A percentile compares a stretch with the other conserved stretches of the same genome.
phyloP scores from a whole-genome alignment of 345 rosid genomes.

The Eucalyptus marginata region DNA sequence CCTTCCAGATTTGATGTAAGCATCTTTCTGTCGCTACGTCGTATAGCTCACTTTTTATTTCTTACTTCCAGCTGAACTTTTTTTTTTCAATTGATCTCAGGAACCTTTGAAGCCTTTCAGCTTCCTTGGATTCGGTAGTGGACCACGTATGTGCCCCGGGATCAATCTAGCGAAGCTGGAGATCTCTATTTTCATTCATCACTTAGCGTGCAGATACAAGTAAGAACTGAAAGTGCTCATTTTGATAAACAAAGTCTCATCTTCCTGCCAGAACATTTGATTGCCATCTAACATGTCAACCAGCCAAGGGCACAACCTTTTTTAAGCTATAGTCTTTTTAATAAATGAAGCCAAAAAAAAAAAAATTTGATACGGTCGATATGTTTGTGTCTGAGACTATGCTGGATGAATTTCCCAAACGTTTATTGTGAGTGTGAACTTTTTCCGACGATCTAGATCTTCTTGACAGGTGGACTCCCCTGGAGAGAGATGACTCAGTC shows the following conservation, averaged over 20 bases:
- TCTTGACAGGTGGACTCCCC: slow-evolving; percentile 33
- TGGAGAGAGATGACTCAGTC: slow-evolving; percentile 39
- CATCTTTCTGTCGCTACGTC: too few relatives aligned
- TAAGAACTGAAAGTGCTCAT: background rate
- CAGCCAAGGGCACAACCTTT: background rate
- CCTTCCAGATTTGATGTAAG: too few relatives aligned
- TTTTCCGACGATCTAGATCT: background rate
- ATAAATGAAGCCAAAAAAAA: background rate
- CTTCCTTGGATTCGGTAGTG: slow-evolving; percentile 60
- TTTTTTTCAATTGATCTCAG: background rate
- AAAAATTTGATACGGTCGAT: accelerated
- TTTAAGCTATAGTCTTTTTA: background rate
- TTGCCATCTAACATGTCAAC: background rate
- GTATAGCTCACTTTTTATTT: too few relatives aligned
- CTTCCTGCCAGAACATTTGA: background rate
- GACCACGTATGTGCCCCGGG: slow-evolving; percentile 65
- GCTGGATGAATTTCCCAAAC: background rate
- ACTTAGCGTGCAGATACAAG: slow-evolving; percentile 23
- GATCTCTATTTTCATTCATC: slow-evolving; percentile 50
- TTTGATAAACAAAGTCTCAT: background rate
- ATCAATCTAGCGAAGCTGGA: slow-evolving; percentile 58
- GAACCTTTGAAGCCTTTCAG: slow-evolving; percentile 29
- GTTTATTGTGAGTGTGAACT: background rate
- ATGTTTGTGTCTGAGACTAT: background rate
- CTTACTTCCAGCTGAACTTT: too few relatives aligned